A percentile compares a stretch with the other conserved stretches of the same genome.
phyloP scores from a whole-genome alignment of 2,329 filamentous ascomycete species.

The Sporothrix brunneoviolacea region DNA sequence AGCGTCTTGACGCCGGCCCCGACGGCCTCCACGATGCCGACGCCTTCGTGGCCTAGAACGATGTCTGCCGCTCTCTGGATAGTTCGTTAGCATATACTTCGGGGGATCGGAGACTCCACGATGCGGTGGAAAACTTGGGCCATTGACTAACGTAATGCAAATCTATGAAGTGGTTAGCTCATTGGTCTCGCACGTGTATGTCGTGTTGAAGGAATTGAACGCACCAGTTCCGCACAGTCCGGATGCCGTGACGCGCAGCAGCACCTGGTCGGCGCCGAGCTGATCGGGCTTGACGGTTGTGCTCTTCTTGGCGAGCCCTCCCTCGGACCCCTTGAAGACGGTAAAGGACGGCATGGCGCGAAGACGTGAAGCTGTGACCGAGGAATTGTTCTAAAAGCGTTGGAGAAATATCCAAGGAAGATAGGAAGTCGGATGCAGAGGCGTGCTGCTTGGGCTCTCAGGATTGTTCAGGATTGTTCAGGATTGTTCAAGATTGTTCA shows the following conservation, averaged over 20 bases:
- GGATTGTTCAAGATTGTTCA: too few relatives aligned
- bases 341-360: slow-evolving; percentile 1
- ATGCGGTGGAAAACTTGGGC: too few relatives aligned
- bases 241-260: background rate
- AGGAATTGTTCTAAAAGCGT: too few relatives aligned
- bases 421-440: too few relatives aligned
- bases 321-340: background rate
- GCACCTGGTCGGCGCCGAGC: background rate
- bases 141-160: too few relatives aligned
- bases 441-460: too few relatives aligned
- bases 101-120: too few relatives aligned
- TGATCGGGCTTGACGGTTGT: slow-evolving; percentile 2
- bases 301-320: slow-evolving; percentile 6
- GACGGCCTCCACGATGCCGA: slow-evolving; percentile 1
- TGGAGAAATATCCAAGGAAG: too few relatives aligned
- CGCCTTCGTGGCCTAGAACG: background rate
- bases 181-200: too few relatives aligned
- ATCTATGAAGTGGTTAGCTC: too few relatives aligned
- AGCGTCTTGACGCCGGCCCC: background rate
- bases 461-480: too few relatives aligned
- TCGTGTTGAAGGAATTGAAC: too few relatives aligned
- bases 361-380: background rate
- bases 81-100: background rate
- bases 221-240: slow-evolving; percentile 4
- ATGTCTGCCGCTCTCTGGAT: background rate